phyloP scores from a whole-genome alignment of 2,329 filamentous ascomycete species.

The Chaetomium sp. region DNA sequence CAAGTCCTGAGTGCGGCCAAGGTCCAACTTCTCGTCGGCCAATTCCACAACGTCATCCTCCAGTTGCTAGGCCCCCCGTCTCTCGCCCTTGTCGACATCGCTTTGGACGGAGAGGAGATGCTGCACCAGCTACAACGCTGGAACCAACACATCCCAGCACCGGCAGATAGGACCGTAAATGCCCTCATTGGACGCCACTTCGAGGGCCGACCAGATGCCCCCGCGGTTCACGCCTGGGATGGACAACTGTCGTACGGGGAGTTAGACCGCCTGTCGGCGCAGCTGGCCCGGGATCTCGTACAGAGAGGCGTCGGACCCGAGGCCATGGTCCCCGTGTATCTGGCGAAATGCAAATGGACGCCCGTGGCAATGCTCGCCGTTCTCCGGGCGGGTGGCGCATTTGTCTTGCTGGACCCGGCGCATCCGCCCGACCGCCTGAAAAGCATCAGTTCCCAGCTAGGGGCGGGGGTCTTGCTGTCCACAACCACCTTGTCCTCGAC shows the following conservation, averaged over 20 bases:
- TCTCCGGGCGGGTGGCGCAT: neutral
- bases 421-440: neutral
- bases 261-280: neutral
- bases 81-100: slow-evolving; percentile 1
- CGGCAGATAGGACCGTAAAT: slow-evolving; percentile 4
- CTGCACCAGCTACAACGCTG: neutral
- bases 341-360: slow-evolving; percentile 1
- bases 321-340: neutral
- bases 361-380: slow-evolving; percentile 3
- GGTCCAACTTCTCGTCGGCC: slow-evolving; percentile 1
- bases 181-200: slow-evolving; percentile 7
- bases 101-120: slow-evolving; percentile 4
- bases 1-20: slow-evolving; percentile 2
- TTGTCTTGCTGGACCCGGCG: neutral
- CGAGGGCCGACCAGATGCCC: neutral
- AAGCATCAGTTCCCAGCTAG: neutral
- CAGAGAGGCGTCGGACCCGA: neutral
- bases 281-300: neutral
- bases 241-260: neutral
- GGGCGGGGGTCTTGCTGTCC: neutral
- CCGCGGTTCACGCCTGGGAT: slow-evolving; percentile 3
- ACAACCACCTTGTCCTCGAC: slow-evolving; percentile 5
- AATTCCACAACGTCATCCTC: slow-evolving; percentile 5
- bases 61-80: slow-evolving; percentile 1
- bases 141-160: neutral